Percentiles rank a stretch among this genome's conserved stretches.
Evolutionary conservation across 2,329 filamentous ascomycete species (phyloP).

Genomic region (Epichloe gansuensis): DNA sequence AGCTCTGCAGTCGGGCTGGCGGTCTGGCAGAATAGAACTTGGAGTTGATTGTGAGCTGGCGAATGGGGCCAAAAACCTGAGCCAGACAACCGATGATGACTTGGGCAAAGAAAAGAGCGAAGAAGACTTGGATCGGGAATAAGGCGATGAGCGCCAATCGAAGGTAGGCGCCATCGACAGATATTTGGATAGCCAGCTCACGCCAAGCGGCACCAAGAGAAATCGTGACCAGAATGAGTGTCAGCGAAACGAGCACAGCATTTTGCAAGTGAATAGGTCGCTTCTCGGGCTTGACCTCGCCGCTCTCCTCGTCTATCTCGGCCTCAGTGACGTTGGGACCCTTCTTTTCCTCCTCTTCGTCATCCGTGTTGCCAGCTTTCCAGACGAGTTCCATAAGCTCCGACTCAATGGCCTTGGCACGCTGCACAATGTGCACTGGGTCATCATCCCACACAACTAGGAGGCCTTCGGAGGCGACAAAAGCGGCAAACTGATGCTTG

Average conservation of each 20-base stretch:
- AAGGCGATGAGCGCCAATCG: conserved; percentile 54
- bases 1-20: conserved; percentile 45
- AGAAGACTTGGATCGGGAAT: conserved; percentile 64
- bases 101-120: conserved; percentile 71
- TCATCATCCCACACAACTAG: conserved; percentile 78
- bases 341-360: conserved; percentile 41
- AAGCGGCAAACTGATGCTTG: conserved; percentile 72
- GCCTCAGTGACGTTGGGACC: conserved; percentile 31
- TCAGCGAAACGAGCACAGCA: conserved; percentile 53
- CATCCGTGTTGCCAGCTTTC: conserved; percentile 46
- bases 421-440: conserved; percentile 53
- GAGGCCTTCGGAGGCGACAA: conserved; percentile 58
- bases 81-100: conserved; percentile 66
- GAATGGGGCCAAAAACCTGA: conserved; percentile 64
- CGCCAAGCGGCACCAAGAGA: conserved; percentile 60
- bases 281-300: conserved; percentile 50
- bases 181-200: conserved; percentile 55
- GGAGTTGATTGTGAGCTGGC: conserved; percentile 62
- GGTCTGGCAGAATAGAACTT: conserved; percentile 71
- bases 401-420: conserved; percentile 61
- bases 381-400: conserved; percentile 70
- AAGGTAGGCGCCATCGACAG: conserved; percentile 48
- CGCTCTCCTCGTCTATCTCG: conserved; percentile 61
- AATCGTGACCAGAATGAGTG: conserved; percentile 51
- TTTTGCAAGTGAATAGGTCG: conserved; percentile 60